phyloP scores from a whole-genome alignment of 2,329 filamentous ascomycete species.

The Hortaea werneckii region DNA sequence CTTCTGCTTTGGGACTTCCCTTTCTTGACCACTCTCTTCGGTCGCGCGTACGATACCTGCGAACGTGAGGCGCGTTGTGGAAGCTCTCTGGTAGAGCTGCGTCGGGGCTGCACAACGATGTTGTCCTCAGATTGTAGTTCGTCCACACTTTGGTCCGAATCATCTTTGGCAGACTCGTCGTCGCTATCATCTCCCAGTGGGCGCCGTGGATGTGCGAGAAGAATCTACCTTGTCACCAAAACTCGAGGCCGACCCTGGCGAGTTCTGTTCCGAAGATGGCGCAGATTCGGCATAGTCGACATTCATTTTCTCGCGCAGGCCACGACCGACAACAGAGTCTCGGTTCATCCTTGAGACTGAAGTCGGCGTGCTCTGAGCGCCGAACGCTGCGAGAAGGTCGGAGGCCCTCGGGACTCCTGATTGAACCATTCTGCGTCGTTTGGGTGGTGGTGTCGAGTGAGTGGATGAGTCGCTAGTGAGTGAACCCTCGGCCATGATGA shows the following conservation, averaged over 20 bases:
- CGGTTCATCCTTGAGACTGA: conserved; percentile 18
- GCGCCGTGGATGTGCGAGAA: conserved; percentile 4
- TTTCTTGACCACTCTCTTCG: conserved; percentile 5
- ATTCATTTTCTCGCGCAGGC: conserved; percentile 5
- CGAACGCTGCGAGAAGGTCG: conserved; percentile 19
- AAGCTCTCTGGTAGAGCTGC: conserved; percentile 10
- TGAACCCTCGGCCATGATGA: conserved; percentile 1
- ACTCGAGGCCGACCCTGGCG: conserved; percentile 5
- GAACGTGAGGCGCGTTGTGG: conserved; percentile 17
- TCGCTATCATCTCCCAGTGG: conserved; percentile 8
- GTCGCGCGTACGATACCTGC: conserved; percentile 14
- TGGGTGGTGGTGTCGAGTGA: conserved; percentile 9
- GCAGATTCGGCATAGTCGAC: conserved; percentile 16
- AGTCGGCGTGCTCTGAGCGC: conserved; percentile 14
- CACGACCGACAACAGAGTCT: conserved; percentile 5
- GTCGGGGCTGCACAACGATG: conserved; percentile 12
- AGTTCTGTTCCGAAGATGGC: conserved; percentile 5
- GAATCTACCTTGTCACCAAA: conserved; percentile 6
- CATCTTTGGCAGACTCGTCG: conserved; percentile 11
- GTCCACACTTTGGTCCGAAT: conserved; percentile 47
- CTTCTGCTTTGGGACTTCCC: conserved; percentile 5
- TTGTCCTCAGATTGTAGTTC: conserved; percentile 50
- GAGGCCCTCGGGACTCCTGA: conserved; percentile 8
- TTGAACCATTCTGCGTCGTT: conserved; percentile 13
- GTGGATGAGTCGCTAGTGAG: neutral